Base-by-base conservation (phyloP, 805 yeast species). In the Schwanniomyces vanrijiae region DNA sequence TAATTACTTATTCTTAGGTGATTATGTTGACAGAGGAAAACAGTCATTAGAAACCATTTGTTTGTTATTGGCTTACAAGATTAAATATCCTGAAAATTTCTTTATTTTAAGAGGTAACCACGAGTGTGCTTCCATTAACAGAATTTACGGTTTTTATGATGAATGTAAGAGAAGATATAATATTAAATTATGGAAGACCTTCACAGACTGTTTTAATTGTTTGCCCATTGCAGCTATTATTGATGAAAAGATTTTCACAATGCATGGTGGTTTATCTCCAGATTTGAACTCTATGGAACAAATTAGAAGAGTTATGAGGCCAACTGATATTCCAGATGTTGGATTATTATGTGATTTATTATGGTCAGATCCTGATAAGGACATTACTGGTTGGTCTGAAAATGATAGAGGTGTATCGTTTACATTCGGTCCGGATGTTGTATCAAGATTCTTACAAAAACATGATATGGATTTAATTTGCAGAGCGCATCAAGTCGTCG, bases 391-490 rank as follows among this genome's bases (percentile, higher is more conserved):
- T 16, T 92, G 99, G 99, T 86, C 95, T 59, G 99, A 94, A 75
- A 92, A 94, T 69, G 99, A 94, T 75, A 88, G 99, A 73, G 98
- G 98, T 65, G 98, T 92, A 52, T 90, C 97, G 21, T 92, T 91
- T 71, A 92, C 98, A n/a, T 92, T 94, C 73, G 98, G 98, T n/a
- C 98, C 98, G 8, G 99, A 92, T 68, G 98, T 92, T 45, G 98
- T 92, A 45, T 88, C 96, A 56, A 80, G 98, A 71, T 92, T 92
- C 68, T 75, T 94, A 67, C 97, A 92, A 68, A 91, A 90, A 64
- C 98, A 92, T 70, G 98, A 92, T 66, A 88, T 92, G 94, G 98
- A 94, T 71, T 82, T 92, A 63, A 91, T 92, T 61, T 94, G 98
- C 75, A 83, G 99, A 68, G 98, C 98, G 40, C 99, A 92, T 78